Evolutionary conservation across 108 stramenopile species (phyloP).

Genomic region (Epithemia pelagica): DNA sequence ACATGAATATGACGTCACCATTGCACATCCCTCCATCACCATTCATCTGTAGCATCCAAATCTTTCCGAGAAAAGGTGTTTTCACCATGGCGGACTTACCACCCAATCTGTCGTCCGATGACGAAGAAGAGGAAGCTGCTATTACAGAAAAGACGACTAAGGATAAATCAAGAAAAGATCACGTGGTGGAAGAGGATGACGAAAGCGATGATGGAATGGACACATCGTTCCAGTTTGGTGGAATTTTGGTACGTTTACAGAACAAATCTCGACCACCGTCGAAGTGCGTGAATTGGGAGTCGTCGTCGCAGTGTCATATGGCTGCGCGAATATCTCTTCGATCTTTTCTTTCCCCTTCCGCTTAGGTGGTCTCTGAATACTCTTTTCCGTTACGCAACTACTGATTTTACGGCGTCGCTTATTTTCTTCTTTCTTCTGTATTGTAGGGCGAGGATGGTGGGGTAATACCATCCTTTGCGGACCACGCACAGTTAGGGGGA

Average conservation of each 20-base stretch:
- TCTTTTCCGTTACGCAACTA: no score
- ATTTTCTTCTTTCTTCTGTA: background rate
- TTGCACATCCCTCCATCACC: no score
- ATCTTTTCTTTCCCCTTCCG: no score
- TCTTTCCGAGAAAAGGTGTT: no score
- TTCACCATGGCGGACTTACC: constrained; percentile 58
- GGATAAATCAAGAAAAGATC: no score
- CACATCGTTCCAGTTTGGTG: constrained; percentile 67
- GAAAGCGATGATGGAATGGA: constrained; percentile 50
- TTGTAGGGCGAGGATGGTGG: constrained; percentile 79
- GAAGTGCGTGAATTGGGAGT: no score
- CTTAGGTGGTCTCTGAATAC: no score
- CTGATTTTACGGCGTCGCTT: constrained; percentile 2
- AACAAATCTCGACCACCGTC: no score
- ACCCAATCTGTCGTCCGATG: constrained; percentile 68
- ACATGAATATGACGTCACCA: no score
- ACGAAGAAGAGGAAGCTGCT: constrained; percentile 21
- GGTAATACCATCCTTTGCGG: constrained; percentile 23
- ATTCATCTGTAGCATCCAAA: no score
- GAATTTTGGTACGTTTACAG: constrained; percentile 65
- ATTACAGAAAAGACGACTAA: constrained; percentile 20
- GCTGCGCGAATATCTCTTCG: no score
- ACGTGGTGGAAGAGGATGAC: constrained; percentile 30
- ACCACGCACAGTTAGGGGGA: constrained; percentile 30
- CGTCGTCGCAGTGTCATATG: no score